These are phyloP conservation scores for Typha latifolia DNA, from an alignment of 176 grass and related monocot species.

Conservation along the genomic window DNA sequence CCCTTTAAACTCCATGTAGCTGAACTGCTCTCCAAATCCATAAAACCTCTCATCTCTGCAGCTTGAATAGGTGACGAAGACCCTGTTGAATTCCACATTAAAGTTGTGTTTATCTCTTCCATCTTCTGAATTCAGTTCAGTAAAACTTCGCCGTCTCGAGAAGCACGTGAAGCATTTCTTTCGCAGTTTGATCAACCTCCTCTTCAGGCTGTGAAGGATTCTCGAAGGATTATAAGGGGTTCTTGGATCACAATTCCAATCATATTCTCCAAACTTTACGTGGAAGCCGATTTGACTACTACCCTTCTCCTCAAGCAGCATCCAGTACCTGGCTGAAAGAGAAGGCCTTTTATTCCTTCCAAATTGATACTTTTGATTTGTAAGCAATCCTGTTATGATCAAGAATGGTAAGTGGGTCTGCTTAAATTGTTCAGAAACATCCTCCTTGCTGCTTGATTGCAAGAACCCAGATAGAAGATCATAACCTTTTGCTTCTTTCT, in stretches of 20 bases:
- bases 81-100: conserved; percentile 49
- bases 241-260: conserved; percentile 28
- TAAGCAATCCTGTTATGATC: conserved; percentile 43
- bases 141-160: conserved; percentile 6
- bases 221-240: background rate
- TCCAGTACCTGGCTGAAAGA: conserved; percentile 49
- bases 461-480: conserved; percentile 33
- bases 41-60: conserved; percentile 58
- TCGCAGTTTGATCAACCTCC: background rate
- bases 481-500: conserved; percentile 9
- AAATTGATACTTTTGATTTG: conserved; percentile 6
- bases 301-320: conserved; percentile 63
- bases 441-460: background rate
- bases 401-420: conserved; percentile 45
- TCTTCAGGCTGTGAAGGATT: conserved; percentile 14
- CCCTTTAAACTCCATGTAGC: conserved; percentile 82
- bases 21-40: conserved; percentile 96
- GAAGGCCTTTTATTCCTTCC: conserved; percentile 10
- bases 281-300: conserved; percentile 51
- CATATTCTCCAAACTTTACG: conserved; percentile 56
- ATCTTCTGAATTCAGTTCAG: background rate
- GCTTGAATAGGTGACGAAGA: conserved; percentile 65
- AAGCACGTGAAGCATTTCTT: background rate
- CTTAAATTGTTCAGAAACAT: background rate
- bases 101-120: conserved; percentile 15